Base-by-base conservation (phyloP, 768 basidiomycete genomes). In the Pleurotus pulmonarius region DNA sequence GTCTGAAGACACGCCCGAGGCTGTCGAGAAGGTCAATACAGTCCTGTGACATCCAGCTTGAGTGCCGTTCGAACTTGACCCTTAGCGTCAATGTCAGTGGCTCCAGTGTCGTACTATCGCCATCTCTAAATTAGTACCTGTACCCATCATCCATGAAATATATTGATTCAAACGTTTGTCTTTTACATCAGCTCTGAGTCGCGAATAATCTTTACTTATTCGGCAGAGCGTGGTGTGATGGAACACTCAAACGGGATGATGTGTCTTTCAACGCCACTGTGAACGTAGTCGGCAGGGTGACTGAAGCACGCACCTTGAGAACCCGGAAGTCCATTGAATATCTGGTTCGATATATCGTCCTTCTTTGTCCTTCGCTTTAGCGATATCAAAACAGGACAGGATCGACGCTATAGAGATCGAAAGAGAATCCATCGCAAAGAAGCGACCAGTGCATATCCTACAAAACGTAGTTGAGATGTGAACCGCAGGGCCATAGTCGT, bases 371-470 rank as follows among this genome's bases (percentile, higher is more conserved):
- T 74, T 65, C 15, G 79, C 70, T 37, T 59, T 60, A 12, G 45
- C 26, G 45, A 68, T 61, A 44, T 64, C 55, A 25, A 64, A 57
- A 8, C 49, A 48, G 9, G 61, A 54, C 11, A 63, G 55, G 5
- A 58, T 57, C 26, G 56, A 59, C 12, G 51, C 60, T 4, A 63
- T 56, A 15, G 47, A 58, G 4, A 60, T 45, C 61, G 61, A 66
- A 18, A 62, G 68, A 0, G 84, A 83, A 3, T 79, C 77, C 58
- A 88, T 87, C 55, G 83, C 82, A 25, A 89, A 76, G 64, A 85
- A 70, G 34, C 67, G 61, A 11, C 88, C 88, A 0, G 88, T 86
- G 65, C 88, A 89, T 37, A 76, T 77, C 49, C 85, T 83, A 58
- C 3, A 20, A 16, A 16, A 29, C 9, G 16, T 18, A 34, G 16